These are phyloP conservation scores for Boletus subcaerulescens DNA, from an alignment of 768 basidiomycete species.

Conservation along the genomic window DNA sequence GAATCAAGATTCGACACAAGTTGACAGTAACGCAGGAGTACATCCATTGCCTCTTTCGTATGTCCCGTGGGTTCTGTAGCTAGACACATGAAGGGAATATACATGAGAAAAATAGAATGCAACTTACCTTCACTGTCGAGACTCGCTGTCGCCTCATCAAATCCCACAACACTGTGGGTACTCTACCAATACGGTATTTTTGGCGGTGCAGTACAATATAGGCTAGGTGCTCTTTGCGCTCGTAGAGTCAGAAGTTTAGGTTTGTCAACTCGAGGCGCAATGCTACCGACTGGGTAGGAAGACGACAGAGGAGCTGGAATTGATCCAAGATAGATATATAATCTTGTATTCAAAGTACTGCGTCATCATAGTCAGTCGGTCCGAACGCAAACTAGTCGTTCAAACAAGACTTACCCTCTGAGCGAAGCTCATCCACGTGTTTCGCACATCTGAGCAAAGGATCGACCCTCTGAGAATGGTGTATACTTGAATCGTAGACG, in stretches of 20 bases:
- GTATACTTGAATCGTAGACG: too few relatives aligned
- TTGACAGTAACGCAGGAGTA: conserved; percentile 19
- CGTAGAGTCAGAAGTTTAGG: conserved; percentile 18
- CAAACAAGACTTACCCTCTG: conserved; percentile 45
- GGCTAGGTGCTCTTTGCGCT: background rate
- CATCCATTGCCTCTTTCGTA: conserved; percentile 14
- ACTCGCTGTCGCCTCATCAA: conserved; percentile 45
- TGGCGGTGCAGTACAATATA: background rate
- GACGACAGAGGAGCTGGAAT: background rate
- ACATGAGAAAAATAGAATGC: background rate
- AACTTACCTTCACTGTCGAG: conserved; percentile 21
- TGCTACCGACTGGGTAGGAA: conserved; percentile 16
- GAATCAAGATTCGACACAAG: conserved; percentile 12
- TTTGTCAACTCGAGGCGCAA: conserved; percentile 15
- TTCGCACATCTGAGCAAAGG: conserved; percentile 64
- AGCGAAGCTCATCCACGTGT: conserved; percentile 69
- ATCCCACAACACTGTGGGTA: conserved; percentile 41
- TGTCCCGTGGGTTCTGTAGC: conserved; percentile 21
- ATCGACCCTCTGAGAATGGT: too few relatives aligned
- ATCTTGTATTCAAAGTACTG: background rate
- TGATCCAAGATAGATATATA: conserved; percentile 45
- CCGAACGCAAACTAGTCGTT: background rate
- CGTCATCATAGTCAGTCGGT: background rate
- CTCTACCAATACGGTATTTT: conserved; percentile 28
- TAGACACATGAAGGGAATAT: background rate